Conservation (phyloP, 1,284 basidiomycete species). For the Fomitopsis palustris region DNA sequence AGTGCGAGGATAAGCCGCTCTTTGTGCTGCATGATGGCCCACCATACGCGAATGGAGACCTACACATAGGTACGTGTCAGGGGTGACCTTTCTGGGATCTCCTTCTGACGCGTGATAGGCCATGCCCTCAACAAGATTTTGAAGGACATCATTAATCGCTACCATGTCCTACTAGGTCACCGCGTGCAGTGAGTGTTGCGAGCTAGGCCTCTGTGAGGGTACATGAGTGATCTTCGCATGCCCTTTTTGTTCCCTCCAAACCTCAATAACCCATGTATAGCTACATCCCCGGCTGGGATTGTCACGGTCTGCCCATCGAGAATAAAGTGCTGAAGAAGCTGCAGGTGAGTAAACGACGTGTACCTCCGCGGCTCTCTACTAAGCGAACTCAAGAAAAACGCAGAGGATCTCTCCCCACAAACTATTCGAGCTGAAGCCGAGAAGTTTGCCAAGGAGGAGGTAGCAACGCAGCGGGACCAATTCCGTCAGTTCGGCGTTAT, state of each 20-base stretch:
- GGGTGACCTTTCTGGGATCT: neutral
- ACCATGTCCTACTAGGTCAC: slow-evolving; percentile 75
- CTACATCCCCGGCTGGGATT: slow-evolving; percentile 97
- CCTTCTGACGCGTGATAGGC: slow-evolving; percentile 44
- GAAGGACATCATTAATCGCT: slow-evolving; percentile 96
- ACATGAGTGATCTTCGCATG: neutral
- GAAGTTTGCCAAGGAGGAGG: slow-evolving; percentile 72
- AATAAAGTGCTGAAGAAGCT: slow-evolving; percentile 83
- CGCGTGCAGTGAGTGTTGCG: slow-evolving; percentile 73
- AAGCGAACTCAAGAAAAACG: slow-evolving; percentile 38
- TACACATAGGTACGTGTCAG: slow-evolving; percentile 81
- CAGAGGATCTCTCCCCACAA: slow-evolving; percentile 50
- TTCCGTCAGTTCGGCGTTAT: slow-evolving; percentile 87
- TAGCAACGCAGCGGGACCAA: slow-evolving; percentile 76
- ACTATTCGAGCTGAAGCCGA: slow-evolving; percentile 75
- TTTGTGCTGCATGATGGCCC: slow-evolving; percentile 97
- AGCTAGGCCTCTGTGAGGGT: neutral
- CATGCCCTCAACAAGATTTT: slow-evolving; percentile 97
- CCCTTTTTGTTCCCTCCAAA: neutral
- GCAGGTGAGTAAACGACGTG: slow-evolving; percentile 42
- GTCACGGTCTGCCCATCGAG: slow-evolving; percentile 96
- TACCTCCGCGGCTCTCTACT: neutral
- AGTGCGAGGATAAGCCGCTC: slow-evolving; percentile 58
- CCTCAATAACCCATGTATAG: slow-evolving; percentile 25
- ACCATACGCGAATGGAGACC: slow-evolving; percentile 94